Evolutionary conservation across 345 rosid species (phyloP).

Genomic region (Diplotaxis tenuifolia): DNA sequence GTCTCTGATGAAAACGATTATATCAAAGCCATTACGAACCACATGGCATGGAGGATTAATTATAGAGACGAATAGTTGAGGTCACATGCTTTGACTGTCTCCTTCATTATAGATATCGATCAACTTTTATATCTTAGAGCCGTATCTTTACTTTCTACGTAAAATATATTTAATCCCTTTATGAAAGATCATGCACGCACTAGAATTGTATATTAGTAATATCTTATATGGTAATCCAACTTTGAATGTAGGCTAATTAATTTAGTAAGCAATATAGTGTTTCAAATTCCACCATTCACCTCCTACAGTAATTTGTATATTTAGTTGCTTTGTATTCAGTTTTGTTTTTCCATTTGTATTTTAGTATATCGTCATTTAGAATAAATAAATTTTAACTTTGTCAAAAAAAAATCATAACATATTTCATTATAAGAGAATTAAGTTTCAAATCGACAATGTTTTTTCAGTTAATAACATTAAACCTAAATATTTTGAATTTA

Average conservation of each 20-base stretch:
- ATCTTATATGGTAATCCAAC: slow-evolving; percentile 29
- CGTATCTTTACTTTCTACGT: slow-evolving; percentile 35
- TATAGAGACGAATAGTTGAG: slow-evolving; percentile 34
- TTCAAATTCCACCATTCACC: slow-evolving; percentile 27
- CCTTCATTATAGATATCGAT: slow-evolving; percentile 25
- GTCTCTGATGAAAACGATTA: slow-evolving; percentile 19
- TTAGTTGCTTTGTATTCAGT: too few species aligned
- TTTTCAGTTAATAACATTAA: too few species aligned
- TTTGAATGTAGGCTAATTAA: slow-evolving; percentile 35
- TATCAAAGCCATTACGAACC: slow-evolving; percentile 29
- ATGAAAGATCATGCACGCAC: slow-evolving; percentile 32
- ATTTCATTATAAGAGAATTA: background rate
- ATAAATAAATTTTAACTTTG: too few species aligned
- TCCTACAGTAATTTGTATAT: too few species aligned
- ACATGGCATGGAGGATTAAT: slow-evolving; percentile 27
- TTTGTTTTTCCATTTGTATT: too few species aligned
- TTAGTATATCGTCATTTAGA: too few species aligned
- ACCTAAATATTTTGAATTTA: background rate
- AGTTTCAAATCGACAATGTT: background rate
- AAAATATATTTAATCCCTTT: slow-evolving; percentile 18
- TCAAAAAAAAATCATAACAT: background rate
- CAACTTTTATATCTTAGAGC: background rate
- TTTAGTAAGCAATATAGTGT: slow-evolving; percentile 9
- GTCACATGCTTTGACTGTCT: slow-evolving; percentile 40
- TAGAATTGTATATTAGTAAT: slow-evolving; percentile 2